phyloP scores from a whole-genome alignment of 768 basidiomycete species.

The Coprinellus aureogranulatus region DNA sequence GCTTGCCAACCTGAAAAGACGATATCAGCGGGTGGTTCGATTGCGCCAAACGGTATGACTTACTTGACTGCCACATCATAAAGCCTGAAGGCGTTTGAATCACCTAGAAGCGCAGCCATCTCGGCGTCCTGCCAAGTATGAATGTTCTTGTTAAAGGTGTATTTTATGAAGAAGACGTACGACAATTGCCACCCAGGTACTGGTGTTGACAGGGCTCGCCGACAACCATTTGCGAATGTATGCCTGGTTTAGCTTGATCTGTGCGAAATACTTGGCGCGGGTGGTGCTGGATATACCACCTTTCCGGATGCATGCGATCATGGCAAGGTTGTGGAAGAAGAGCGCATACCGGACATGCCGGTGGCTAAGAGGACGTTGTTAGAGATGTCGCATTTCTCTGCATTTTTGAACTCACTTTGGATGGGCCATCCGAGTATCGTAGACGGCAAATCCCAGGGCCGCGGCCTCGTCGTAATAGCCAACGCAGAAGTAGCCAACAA shows the following conservation, averaged over 20 bases:
- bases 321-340: slow-evolving; percentile 69
- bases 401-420: slow-evolving; percentile 54
- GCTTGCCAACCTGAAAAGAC: slow-evolving; percentile 47
- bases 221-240: slow-evolving; percentile 71
- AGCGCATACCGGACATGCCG: slow-evolving; percentile 65
- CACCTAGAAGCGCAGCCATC: slow-evolving; percentile 55
- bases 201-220: slow-evolving; percentile 65
- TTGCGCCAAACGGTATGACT: background rate
- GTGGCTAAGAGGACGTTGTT: slow-evolving; percentile 40
- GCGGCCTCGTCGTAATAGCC: slow-evolving; percentile 62
- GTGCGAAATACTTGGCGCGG: slow-evolving; percentile 45
- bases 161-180: slow-evolving; percentile 33
- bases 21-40: background rate
- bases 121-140: slow-evolving; percentile 81
- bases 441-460: slow-evolving; percentile 60
- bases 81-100: slow-evolving; percentile 58
- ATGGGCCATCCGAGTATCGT: slow-evolving; percentile 53
- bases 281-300: slow-evolving; percentile 34
- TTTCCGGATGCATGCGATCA: slow-evolving; percentile 58
- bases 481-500: slow-evolving; percentile 62
- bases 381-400: background rate
- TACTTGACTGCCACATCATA: slow-evolving; percentile 71
- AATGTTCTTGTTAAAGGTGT: too few relatives aligned
- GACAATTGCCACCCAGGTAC: slow-evolving; percentile 67
- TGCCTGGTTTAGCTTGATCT: slow-evolving; percentile 58